A percentile compares a stretch with the other conserved stretches of the same genome.
phyloP scores from a whole-genome alignment of 2,329 filamentous ascomycete genomes.

The Purpureocillium takamizusanense region DNA sequence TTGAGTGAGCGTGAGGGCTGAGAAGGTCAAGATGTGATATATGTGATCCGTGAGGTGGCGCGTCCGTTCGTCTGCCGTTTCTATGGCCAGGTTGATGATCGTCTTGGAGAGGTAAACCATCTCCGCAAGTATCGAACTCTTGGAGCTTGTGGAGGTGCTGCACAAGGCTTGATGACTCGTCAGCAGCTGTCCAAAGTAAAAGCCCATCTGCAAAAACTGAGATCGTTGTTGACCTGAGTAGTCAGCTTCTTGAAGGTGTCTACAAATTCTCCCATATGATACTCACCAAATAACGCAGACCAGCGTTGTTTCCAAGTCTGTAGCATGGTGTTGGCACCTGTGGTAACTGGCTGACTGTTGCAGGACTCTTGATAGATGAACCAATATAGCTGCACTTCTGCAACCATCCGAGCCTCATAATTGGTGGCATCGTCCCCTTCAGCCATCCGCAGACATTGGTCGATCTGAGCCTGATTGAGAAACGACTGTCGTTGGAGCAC shows the following conservation, averaged over 20 bases:
- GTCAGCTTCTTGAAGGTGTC: no score
- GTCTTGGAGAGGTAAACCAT: constrained; percentile 13
- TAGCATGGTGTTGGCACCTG: constrained; percentile 7
- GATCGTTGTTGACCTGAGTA: constrained; percentile 15
- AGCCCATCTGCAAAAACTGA: constrained; percentile 19
- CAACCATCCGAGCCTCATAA: constrained; percentile 17
- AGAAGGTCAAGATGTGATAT: constrained; percentile 18
- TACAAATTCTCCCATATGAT: neutral
- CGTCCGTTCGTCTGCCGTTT: constrained; percentile 17
- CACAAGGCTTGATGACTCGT: constrained; percentile 14
- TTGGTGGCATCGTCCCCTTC: constrained; percentile 9
- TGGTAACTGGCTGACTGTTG: constrained; percentile 3
- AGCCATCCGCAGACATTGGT: constrained; percentile 9
- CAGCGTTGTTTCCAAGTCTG: constrained; percentile 14
- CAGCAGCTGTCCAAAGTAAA: constrained; percentile 17
- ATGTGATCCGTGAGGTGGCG: constrained; percentile 19
- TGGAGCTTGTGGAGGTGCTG: constrained; percentile 8
- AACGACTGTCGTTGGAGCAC: constrained; percentile 13
- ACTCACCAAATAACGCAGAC: constrained; percentile 12
- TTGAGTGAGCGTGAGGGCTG: constrained; percentile 14
- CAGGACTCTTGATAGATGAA: constrained; percentile 14
- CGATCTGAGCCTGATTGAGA: constrained; percentile 11
- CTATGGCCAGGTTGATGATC: constrained; percentile 19
- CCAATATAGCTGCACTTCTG: constrained; percentile 19
- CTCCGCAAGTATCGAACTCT: constrained; percentile 8